Percentiles rank a stretch among this genome's conserved stretches.
These are phyloP conservation scores for Candida ulmi DNA, from an alignment of 805 yeast genomes.

Conservation along the genomic window DNA sequence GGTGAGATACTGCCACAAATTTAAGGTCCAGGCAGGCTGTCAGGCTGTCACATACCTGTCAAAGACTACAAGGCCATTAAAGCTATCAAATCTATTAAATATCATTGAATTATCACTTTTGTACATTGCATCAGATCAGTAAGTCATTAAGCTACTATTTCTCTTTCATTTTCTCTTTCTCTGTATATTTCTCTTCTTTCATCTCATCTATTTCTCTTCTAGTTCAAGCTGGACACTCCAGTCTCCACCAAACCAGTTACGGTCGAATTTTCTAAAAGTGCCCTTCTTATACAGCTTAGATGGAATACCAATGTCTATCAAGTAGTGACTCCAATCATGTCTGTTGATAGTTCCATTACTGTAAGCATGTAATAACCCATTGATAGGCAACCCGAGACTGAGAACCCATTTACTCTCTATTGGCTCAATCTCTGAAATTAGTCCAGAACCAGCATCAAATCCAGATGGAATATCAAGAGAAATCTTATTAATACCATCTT, in stretches of 20 bases:
- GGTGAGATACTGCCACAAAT: too few relatives aligned
- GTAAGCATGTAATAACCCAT: slow-evolving; percentile 57
- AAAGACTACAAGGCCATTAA: too few relatives aligned
- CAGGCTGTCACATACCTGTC: too few relatives aligned
- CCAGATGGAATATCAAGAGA: slow-evolving; percentile 84
- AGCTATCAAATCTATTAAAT: too few relatives aligned
- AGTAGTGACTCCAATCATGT: slow-evolving; percentile 48
- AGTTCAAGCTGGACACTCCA: slow-evolving; percentile 11
- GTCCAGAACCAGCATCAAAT: slow-evolving; percentile 76
- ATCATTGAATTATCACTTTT: too few relatives aligned
- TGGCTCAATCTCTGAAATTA: slow-evolving; percentile 26
- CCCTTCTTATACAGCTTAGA: slow-evolving; percentile 42
- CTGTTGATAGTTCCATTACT: slow-evolving; percentile 44
- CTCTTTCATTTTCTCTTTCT: too few relatives aligned
- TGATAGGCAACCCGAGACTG: slow-evolving; percentile 69
- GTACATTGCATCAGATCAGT: too few relatives aligned
- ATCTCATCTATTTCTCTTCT: slow-evolving; percentile 2
- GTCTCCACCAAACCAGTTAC: slow-evolving; percentile 21
- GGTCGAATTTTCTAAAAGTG: slow-evolving; percentile 43
- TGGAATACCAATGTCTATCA: slow-evolving; percentile 72
- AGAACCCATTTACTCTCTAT: slow-evolving; percentile 53
- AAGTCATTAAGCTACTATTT: too few relatives aligned
- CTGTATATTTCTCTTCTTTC: too few relatives aligned
- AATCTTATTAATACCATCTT: slow-evolving; percentile 38
- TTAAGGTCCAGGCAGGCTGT: too few relatives aligned